Base-by-base conservation (phyloP, 1,284 basidiomycete genomes). In the Leccinum brunneo-olivaceum region DNA sequence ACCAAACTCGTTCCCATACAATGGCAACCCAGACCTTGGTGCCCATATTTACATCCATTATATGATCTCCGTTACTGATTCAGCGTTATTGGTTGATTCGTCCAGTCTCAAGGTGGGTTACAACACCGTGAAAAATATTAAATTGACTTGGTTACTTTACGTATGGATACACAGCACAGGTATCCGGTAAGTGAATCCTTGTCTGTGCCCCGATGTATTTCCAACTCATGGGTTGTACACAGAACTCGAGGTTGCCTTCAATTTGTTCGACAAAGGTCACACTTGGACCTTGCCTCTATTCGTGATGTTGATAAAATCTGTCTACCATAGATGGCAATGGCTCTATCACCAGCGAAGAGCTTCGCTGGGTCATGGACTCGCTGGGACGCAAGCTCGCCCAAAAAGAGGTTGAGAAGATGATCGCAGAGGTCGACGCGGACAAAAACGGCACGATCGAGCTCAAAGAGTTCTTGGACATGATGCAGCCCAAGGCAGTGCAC, bases 331-430 rank as follows among this genome's bases (percentile, higher is more conserved):
- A 96, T 61, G 90, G 91, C 57, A 93, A 97, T 77, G 93, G 93
- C 66, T 94, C 91, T 47, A 96, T 98, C 76, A 96, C 92, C 47
- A 90, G 89, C 54, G 84, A 84, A 62, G 93, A 98, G 72, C 86
- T 97, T 56, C 93, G 93, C 49, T 94, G 90, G 43, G 93, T 97
- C 57, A 97, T 98, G 94, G 85, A 93, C 50, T 94, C 91, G 35
- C 76, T 97, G 15, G 94, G 94, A 16, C 93, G 96, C 71, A 97
- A 95, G 71, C 93, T 93, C 2, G 95, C 92, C 43, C 91, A 97
- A 64, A 88, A 88, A 4, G 93, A 98, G 70, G 77, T 97, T 39
- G 85, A 91, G 65, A 92, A 95, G 72, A 96, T 96, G 90, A 93
- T 94, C 76, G 91, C 90, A 71, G 89, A 93, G 69, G 89, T 91